Percentiles rank a stretch among this genome's conserved stretches.
Evolutionary conservation across 352 stramenopile species (phyloP).

Genomic region (Pythium myriotylum): DNA sequence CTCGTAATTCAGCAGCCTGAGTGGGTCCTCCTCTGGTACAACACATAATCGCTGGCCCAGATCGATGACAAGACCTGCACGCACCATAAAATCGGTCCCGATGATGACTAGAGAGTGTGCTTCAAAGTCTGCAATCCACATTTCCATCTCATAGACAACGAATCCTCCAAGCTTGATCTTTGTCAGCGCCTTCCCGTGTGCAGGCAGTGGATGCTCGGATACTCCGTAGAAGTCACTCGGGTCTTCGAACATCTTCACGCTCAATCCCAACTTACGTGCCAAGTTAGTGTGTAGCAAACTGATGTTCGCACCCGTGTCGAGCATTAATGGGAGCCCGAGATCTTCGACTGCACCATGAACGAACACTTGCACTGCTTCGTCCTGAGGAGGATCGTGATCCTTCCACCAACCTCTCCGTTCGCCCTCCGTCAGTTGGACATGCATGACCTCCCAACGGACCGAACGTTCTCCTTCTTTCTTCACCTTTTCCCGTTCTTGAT

Average conservation of each 20-base stretch:
- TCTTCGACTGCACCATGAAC: conserved; percentile 16
- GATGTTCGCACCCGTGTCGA: conserved; percentile 26
- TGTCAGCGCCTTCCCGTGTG: conserved; percentile 7
- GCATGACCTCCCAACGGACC: background rate
- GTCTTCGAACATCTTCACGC: conserved; percentile 19
- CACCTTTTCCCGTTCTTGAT: no score
- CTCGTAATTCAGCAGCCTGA: conserved; percentile 4
- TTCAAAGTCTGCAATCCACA: conserved; percentile 29
- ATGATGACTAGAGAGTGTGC: conserved; percentile 24
- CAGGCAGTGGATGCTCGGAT: conserved; percentile 10
- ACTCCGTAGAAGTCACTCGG: conserved; percentile 19
- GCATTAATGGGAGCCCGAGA: conserved; percentile 18
- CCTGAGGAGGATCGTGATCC: conserved; percentile 7
- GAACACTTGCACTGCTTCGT: conserved; percentile 13
- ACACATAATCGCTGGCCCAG: background rate
- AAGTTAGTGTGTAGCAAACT: conserved; percentile 19
- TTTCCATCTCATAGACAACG: conserved; percentile 22
- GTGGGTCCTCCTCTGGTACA: conserved; percentile 1
- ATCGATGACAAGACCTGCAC: conserved; percentile 7
- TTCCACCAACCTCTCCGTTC: conserved; percentile 17
- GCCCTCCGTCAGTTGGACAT: background rate
- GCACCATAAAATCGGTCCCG: conserved; percentile 24
- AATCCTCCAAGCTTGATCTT: conserved; percentile 15
- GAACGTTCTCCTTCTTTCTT: no score
- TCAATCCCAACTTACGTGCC: conserved; percentile 17